A percentile compares a stretch with the other conserved stretches of the same genome.
phyloP scores from a whole-genome alignment of 139 green algal species.

The Chlorella sp. region DNA sequence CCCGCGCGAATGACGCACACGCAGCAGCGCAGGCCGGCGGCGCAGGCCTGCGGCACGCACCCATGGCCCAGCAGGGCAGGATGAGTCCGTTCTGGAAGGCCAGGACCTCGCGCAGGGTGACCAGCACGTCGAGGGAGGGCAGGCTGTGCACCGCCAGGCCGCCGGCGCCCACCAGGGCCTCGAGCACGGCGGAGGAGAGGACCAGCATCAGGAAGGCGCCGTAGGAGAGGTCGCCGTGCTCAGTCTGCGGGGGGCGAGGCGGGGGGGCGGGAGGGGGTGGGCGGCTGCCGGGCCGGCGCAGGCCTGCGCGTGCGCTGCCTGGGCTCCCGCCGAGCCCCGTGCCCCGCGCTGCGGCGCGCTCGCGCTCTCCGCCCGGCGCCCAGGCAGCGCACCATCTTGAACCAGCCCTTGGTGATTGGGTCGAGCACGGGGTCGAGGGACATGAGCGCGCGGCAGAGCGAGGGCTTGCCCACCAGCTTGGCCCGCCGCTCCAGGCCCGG shows the following conservation, averaged over 20 bases:
- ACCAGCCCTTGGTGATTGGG: conserved; percentile 21
- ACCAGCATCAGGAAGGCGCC: conserved; percentile 18
- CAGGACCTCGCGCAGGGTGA: no score
- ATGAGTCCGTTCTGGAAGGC: no score
- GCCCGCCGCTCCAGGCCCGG: conserved; percentile 22
- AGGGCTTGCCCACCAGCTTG: not conserved
- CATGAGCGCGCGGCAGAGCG: not conserved
- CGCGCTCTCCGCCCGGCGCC: no score
- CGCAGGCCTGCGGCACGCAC: no score
- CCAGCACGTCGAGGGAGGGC: conserved; percentile 15
- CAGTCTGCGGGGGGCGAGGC: conserved; percentile 1
- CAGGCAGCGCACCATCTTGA: conserved; percentile 9
- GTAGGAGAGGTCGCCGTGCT: conserved; percentile 28
- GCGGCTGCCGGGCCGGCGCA: no score
- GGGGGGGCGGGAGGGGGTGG: no score
- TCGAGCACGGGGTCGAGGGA: conserved; percentile 11
- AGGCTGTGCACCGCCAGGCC: conserved; percentile 22
- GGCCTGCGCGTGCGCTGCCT: no score
- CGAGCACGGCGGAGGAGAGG: conserved; percentile 1
- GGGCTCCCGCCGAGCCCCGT: no score
- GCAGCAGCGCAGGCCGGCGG: no score
- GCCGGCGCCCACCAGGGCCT: conserved; percentile 15
- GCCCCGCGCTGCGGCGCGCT: no score
- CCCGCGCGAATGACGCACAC: no score
- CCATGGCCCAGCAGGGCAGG: no score